phyloP scores from a whole-genome alignment of 2,329 filamentous ascomycete species.

The Ophiocordyceps camponoti-floridani region DNA sequence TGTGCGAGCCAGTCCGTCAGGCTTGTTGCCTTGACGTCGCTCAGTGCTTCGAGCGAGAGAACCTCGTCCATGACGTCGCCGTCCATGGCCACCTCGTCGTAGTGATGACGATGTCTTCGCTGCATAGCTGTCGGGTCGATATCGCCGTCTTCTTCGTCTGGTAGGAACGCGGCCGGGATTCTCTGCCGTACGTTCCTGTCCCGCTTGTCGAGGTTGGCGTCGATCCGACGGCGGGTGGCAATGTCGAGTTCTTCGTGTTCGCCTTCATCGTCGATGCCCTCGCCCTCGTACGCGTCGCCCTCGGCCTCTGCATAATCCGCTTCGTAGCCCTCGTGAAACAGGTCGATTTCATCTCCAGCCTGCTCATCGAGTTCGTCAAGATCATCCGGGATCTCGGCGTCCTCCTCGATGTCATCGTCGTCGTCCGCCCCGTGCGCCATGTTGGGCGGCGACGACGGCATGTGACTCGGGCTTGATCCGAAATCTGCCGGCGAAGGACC shows the following conservation, averaged over 20 bases:
- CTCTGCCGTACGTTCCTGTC: conserved; percentile 53
- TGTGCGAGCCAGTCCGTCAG: conserved; percentile 91
- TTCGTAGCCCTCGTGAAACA: conserved; percentile 58
- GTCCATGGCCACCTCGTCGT: conserved; percentile 86
- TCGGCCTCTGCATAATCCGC: conserved; percentile 51
- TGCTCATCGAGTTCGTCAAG: conserved; percentile 65
- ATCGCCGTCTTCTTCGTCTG: conserved; percentile 63
- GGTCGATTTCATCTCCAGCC: conserved; percentile 65
- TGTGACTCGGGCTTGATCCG: conserved; percentile 33
- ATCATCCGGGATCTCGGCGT: conserved; percentile 54
- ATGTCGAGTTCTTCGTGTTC: conserved; percentile 55
- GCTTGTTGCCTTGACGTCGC: conserved; percentile 84
- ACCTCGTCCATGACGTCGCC: conserved; percentile 93
- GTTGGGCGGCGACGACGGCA: conserved; percentile 47
- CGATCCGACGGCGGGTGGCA: conserved; percentile 49
- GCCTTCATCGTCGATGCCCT: conserved; percentile 60
- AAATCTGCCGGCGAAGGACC: conserved; percentile 29
- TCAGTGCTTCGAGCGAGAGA: conserved; percentile 74
- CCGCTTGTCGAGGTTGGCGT: conserved; percentile 54
- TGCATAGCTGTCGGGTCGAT: conserved; percentile 75
- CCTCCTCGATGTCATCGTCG: conserved; percentile 54
- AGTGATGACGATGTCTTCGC: conserved; percentile 68
- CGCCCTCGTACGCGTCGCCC: conserved; percentile 50
- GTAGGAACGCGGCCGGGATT: conserved; percentile 56
- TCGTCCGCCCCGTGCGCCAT: conserved; percentile 52